Conservation (phyloP, 371 early-diverging fungal genomes). For the Phascolomyces articulosus region DNA sequence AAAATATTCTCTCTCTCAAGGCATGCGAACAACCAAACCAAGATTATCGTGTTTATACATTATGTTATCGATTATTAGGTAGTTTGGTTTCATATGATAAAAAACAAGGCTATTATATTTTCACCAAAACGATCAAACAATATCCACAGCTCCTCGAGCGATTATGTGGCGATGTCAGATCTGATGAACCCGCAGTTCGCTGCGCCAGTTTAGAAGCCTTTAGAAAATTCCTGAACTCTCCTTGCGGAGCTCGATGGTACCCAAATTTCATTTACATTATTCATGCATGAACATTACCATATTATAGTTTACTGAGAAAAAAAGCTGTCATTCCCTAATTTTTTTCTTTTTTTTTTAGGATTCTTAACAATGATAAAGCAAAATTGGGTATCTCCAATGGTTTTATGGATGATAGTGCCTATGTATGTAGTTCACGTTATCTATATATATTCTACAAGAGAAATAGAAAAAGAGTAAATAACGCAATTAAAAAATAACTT, state of each 20-base stretch:
- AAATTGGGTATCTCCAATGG: slow-evolving; percentile 23
- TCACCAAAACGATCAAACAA: slow-evolving; percentile 10
- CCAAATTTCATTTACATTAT: not conserved
- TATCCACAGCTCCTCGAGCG: slow-evolving; percentile 19
- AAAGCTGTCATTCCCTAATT: too few species aligned
- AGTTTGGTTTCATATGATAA: slow-evolving; percentile 21
- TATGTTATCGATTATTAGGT: slow-evolving; percentile 44
- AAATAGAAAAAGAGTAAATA: too few species aligned
- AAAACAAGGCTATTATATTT: slow-evolving; percentile 10
- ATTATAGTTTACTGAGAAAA: too few species aligned
- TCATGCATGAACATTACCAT: not conserved
- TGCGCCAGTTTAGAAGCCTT: slow-evolving; percentile 41
- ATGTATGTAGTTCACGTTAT: too few species aligned
- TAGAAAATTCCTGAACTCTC: slow-evolving; percentile 21
- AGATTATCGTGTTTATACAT: slow-evolving; percentile 41
- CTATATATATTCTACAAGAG: too few species aligned
- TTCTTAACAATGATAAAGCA: slow-evolving; percentile 24
- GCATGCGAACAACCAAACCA: slow-evolving; percentile 32
- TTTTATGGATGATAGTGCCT: slow-evolving; percentile 36
- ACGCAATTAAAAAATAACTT: too few species aligned
- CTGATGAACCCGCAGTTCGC: slow-evolving; percentile 37
- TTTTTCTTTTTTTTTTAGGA: slow-evolving; percentile 12
- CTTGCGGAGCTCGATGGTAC: slow-evolving; percentile 24
- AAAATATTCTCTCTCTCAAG: too few species aligned
- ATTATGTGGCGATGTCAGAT: slow-evolving; percentile 17